A percentile compares a stretch with the other conserved stretches of the same genome.
These are phyloP conservation scores for Erodium maritimum DNA, from an alignment of 345 rosid genomes.

Conservation along the genomic window DNA sequence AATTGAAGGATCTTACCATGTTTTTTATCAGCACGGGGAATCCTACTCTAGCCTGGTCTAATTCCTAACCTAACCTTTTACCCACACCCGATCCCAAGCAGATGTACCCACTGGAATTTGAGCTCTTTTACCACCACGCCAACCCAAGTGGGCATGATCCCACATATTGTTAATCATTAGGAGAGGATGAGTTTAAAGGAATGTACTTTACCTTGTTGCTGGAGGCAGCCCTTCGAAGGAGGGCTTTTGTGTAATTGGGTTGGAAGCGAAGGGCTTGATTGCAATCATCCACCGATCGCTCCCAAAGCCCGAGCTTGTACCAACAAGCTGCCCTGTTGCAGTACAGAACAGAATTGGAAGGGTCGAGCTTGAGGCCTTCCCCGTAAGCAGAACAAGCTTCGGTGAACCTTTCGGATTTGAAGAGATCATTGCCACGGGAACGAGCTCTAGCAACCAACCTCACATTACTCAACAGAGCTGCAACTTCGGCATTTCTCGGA, in stretches of 20 bases:
- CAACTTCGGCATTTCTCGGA: constrained; percentile 54
- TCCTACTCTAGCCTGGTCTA: too few relatives aligned
- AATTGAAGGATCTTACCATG: too few relatives aligned
- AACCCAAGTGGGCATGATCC: too few relatives aligned
- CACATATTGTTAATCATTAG: too few relatives aligned
- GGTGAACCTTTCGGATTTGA: constrained; percentile 88
- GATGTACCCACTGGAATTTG: too few relatives aligned
- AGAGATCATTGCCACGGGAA: constrained; percentile 79
- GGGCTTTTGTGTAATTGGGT: constrained; percentile 70
- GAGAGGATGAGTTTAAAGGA: too few relatives aligned
- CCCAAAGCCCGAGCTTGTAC: constrained; percentile 75
- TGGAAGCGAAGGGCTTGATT: constrained; percentile 54
- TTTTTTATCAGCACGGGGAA: too few relatives aligned
- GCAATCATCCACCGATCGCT: constrained; percentile 71
- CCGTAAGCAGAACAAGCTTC: constrained; percentile 88
- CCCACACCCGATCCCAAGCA: too few relatives aligned
- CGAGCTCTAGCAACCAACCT: constrained; percentile 58
- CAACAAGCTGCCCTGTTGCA: constrained; percentile 91
- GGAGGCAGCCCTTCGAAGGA: constrained; percentile 79
- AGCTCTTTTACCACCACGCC: too few relatives aligned
- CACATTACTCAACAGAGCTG: constrained; percentile 46
- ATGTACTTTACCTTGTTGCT: constrained; percentile 48
- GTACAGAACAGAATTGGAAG: constrained; percentile 63
- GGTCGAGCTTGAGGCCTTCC: constrained; percentile 82
- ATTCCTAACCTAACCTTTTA: too few relatives aligned